Evolutionary conservation across 106 monocot genomes (phyloP), one percentile per base, ranked within the genome.

Genomic region (Allium sativum): DNA sequence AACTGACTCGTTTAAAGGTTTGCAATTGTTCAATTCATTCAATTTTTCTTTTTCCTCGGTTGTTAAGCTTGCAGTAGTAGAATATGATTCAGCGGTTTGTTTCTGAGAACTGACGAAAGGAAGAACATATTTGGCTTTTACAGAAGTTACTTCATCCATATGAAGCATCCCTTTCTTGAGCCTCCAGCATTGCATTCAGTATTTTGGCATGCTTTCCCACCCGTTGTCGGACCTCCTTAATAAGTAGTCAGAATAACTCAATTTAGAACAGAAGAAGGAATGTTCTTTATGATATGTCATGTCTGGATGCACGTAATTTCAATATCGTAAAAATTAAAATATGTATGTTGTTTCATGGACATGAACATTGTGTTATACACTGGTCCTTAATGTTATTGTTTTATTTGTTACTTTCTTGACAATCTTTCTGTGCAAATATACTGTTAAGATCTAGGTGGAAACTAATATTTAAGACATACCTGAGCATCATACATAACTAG

Each of bases 401-500:
- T 31, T 31, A 31, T 31, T 31, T 31, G 5, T 31, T 31, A 31
- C 31, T 31, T 31, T 31, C 31, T 31, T 31, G 31, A 31, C 2
- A 5, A 31, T 31, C 31, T 5, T 31, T 31, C 31, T 5, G 5
- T 31, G 31, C 31, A 31, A 31, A 31, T 31, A 31, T 2, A 3
- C 5, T 31, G 31, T 31, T 31, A 31, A 31, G 31, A 31, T 5
- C 31, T 31, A 5, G 2, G 5, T 31, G 31, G 31, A 31, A 45
- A 48, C 48, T 63, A 21, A 62, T 44, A 20, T 47, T 13, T 10
- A 21, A 12, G 7, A 11, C 21, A 6, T 86, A 94, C 93, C 93
- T 94, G 93, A 52, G 93, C 82, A 77, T 94, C 93, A 70, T 94
- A 94, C 93, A 94, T 89, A 0, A 94, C 83, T 52, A 90, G 43